These are phyloP conservation scores for Saccharomycopsis sp. DNA, from an alignment of 805 yeast genomes.

Conservation along the genomic window DNA sequence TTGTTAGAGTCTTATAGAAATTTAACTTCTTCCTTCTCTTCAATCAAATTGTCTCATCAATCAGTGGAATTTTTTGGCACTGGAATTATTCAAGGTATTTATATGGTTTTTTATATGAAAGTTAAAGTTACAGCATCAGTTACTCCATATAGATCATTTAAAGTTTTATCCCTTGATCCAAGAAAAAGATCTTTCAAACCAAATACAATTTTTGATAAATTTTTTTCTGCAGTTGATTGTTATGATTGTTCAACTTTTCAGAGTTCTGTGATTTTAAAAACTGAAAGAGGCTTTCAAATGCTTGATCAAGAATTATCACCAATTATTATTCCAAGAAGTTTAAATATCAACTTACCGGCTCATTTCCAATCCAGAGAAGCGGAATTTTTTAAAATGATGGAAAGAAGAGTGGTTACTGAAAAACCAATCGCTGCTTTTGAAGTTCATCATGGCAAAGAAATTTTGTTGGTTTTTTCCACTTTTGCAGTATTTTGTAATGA, in stretches of 20 bases:
- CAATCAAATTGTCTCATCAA: conserved; percentile 13
- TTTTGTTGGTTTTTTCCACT: conserved; percentile 11
- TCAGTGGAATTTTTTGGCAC: conserved; percentile 11
- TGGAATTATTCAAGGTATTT: conserved; percentile 9
- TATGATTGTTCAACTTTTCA: conserved; percentile 7
- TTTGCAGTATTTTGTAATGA: conserved; percentile 18
- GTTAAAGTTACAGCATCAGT: conserved; percentile 11
- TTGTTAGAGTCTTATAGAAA: neutral
- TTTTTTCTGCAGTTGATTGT: conserved; percentile 16
- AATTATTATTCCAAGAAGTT: conserved; percentile 7
- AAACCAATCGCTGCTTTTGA: conserved; percentile 10
- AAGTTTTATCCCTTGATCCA: conserved; percentile 8
- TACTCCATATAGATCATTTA: conserved; percentile 12
- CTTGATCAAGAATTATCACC: conserved; percentile 12
- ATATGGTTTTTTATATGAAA: conserved; percentile 15
- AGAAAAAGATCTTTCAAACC: conserved; percentile 9
- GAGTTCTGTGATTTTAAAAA: conserved; percentile 8
- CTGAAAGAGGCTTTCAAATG: conserved; percentile 15
- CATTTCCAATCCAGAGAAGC: conserved; percentile 3
- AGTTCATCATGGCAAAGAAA: conserved; percentile 7
- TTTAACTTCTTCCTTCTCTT: neutral
- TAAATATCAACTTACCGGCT: conserved; percentile 3
- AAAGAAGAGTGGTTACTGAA: conserved; percentile 9
- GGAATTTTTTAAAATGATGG: conserved; percentile 7
- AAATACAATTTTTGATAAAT: conserved; percentile 9